A percentile compares a stretch with the other conserved stretches of the same genome.
Conservation (phyloP, 768 basidiomycete species). For the Lentinula guzmanii region DNA sequence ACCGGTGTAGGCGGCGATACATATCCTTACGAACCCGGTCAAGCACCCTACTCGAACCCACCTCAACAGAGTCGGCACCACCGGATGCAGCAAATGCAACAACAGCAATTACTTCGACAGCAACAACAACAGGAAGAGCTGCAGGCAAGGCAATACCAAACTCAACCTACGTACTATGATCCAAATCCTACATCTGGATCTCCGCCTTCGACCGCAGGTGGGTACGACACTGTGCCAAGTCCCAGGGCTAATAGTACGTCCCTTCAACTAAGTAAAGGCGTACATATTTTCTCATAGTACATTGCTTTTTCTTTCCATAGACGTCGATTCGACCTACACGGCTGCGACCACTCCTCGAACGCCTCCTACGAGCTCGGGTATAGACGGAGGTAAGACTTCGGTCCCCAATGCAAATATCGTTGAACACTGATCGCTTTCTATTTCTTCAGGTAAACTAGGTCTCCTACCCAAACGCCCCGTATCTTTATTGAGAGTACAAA, state of each 20-base stretch:
- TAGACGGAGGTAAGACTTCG: constrained; percentile 25
- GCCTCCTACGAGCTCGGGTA: constrained; percentile 17
- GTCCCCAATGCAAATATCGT: neutral
- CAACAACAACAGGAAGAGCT: neutral
- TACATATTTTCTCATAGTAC: too few species aligned
- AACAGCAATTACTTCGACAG: neutral
- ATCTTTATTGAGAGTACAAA: constrained; percentile 38
- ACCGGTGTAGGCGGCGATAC: constrained; percentile 13
- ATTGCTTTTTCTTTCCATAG: neutral
- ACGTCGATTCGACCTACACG: neutral
- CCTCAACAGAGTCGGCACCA: neutral
- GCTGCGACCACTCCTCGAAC: constrained; percentile 8
- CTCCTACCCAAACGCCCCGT: constrained; percentile 73
- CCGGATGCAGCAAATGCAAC: neutral
- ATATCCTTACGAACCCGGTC: constrained; percentile 12
- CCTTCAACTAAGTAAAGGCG: neutral
- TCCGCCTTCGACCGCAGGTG: neutral
- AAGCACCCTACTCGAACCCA: constrained; percentile 8
- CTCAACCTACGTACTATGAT: constrained; percentile 26
- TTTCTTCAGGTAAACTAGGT: constrained; percentile 52
- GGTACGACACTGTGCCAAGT: constrained; percentile 3
- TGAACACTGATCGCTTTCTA: neutral
- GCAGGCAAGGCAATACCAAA: constrained; percentile 8
- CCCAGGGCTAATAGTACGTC: neutral
- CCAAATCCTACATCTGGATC: constrained; percentile 18